Conservation (phyloP, 2,329 filamentous ascomycete genomes). For the Cercospora nicotianae region DNA sequence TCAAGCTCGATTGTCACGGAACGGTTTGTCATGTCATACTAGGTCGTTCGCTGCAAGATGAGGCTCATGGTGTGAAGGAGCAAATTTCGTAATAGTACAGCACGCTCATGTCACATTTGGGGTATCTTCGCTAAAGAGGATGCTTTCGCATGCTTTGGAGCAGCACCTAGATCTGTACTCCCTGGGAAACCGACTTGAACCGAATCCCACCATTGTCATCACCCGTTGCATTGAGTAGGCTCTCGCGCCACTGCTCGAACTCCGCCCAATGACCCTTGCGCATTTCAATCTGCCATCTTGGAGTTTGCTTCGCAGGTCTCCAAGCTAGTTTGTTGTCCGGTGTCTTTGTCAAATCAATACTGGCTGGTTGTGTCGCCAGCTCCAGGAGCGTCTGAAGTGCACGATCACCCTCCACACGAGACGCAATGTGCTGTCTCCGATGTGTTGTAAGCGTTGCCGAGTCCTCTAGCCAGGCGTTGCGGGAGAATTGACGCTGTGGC, state of each 20-base stretch:
- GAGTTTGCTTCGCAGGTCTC: constrained; percentile 64
- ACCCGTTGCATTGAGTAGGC: background rate
- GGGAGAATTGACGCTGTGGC: constrained; percentile 59
- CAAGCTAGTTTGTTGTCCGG: constrained; percentile 64
- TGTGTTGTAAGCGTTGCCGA: constrained; percentile 35
- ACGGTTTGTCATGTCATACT: background rate
- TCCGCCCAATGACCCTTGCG: constrained; percentile 64
- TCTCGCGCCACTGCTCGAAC: constrained; percentile 10
- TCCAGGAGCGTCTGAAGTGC: constrained; percentile 65
- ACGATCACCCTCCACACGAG: constrained; percentile 60
- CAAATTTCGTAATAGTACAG: background rate
- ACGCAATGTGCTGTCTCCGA: constrained; percentile 46
- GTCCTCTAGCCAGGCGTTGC: background rate
- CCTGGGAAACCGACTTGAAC: background rate
- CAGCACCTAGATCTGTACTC: constrained; percentile 1
- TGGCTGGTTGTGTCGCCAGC: constrained; percentile 56
- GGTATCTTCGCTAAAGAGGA: constrained; percentile 8
- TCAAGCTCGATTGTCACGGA: background rate
- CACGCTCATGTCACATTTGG: constrained; percentile 3
- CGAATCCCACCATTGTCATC: background rate
- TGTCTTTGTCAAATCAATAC: constrained; percentile 61
- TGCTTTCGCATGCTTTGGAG: background rate
- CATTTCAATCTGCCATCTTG: constrained; percentile 65
- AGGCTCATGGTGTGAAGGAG: background rate
- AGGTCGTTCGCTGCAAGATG: background rate